phyloP scores from a whole-genome alignment of 495 filamentous ascomycete species.

The Letharia lupina region DNA sequence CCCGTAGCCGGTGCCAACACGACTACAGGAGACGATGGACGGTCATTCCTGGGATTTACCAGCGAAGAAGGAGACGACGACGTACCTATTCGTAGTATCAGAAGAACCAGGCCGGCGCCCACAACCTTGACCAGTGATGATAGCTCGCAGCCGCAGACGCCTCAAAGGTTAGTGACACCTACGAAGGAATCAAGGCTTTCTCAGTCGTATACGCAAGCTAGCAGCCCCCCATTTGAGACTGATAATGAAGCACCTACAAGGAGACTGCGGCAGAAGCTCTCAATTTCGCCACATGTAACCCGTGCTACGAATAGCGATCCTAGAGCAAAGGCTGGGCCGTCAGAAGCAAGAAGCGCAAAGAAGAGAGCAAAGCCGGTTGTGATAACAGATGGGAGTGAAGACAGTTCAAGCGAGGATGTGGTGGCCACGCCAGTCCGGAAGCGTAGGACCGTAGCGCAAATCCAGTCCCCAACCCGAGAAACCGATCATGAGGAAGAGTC shows the following conservation, averaged over 20 bases:
- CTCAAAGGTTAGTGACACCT: constrained; percentile 5
- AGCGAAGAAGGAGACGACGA: constrained; percentile 14
- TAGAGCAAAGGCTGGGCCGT: neutral
- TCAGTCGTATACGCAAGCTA: neutral
- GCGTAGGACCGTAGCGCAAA: constrained; percentile 20
- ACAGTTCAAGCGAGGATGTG: constrained; percentile 26
- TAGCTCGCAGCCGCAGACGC: neutral
- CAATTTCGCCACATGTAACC: neutral
- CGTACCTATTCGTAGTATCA: neutral
- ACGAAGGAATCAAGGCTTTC: neutral
- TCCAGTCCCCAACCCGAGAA: neutral
- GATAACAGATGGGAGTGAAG: constrained; percentile 20
- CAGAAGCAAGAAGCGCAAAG: neutral
- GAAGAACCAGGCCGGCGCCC: neutral
- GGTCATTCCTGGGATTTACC: neutral
- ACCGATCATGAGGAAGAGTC: constrained; percentile 24
- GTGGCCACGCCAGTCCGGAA: constrained; percentile 26
- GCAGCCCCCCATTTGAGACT: neutral
- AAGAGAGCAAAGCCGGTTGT: constrained; percentile 2
- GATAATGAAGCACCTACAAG: neutral
- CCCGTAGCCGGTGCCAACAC: neutral
- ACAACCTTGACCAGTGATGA: constrained; percentile 10
- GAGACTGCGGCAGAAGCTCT: constrained; percentile 3
- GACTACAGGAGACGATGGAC: neutral
- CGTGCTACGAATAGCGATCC: neutral